Evolutionary conservation across 2,329 filamentous ascomycete species (phyloP).

Genomic region (Bipolaris sorokiniana): DNA sequence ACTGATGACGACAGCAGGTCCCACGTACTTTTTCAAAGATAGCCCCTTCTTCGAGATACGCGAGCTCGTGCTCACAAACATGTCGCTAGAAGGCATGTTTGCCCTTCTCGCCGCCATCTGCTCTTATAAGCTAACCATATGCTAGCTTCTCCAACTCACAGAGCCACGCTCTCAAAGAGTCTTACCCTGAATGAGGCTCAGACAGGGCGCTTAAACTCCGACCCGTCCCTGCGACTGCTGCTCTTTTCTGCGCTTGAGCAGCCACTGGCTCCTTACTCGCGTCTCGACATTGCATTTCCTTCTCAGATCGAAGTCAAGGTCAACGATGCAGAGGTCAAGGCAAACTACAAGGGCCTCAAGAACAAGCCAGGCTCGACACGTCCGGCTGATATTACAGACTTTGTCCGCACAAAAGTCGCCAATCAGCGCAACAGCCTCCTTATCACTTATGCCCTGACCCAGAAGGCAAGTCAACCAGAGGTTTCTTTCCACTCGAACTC

Average conservation of each 20-base stretch:
- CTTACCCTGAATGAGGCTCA: slow-evolving; percentile 62
- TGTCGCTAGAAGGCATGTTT: slow-evolving; percentile 77
- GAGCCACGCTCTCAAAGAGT: slow-evolving; percentile 65
- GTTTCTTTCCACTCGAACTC: slow-evolving; percentile 30
- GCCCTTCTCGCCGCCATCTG: slow-evolving; percentile 34
- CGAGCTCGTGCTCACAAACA: slow-evolving; percentile 67
- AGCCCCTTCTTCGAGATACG: slow-evolving; percentile 85
- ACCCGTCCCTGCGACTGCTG: slow-evolving; percentile 74
- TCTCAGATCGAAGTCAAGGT: slow-evolving; percentile 91
- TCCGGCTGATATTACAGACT: slow-evolving; percentile 86
- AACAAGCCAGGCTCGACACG: slow-evolving; percentile 95
- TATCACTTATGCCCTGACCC: slow-evolving; percentile 90
- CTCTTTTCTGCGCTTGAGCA: slow-evolving; percentile 78
- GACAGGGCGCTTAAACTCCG: slow-evolving; percentile 62
- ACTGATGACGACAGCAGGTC: slow-evolving; percentile 38
- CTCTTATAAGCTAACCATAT: slow-evolving; percentile 10
- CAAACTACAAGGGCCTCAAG: slow-evolving; percentile 93
- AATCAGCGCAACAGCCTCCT: slow-evolving; percentile 78
- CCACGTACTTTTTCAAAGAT: slow-evolving; percentile 65
- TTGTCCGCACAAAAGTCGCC: slow-evolving; percentile 70
- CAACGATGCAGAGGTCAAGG: slow-evolving; percentile 85
- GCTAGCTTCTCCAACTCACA: slow-evolving; percentile 65
- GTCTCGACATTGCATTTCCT: slow-evolving; percentile 80
- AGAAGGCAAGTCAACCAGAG: slow-evolving; percentile 67
- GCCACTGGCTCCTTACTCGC: slow-evolving; percentile 35